Percentiles rank a stretch among this genome's conserved stretches.
Conservation (phyloP, 2,329 filamentous ascomycete species). For the Sporothrix globosa region DNA sequence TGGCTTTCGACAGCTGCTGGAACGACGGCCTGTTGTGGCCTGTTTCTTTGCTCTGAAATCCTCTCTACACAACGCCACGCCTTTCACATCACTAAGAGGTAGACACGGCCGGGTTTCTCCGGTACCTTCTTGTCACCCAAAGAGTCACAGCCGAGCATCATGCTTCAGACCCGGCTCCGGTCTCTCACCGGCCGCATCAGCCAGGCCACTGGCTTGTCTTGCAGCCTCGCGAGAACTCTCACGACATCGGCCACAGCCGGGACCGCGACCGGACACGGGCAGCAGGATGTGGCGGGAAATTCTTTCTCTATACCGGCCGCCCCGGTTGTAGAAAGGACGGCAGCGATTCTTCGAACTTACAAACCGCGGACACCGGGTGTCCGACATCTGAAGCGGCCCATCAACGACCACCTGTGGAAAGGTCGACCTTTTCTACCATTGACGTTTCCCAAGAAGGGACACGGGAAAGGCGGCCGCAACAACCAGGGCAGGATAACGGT, state of each 20-base stretch:
- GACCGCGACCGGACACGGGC: constrained; percentile 20
- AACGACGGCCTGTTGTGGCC: neutral
- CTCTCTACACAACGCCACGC: neutral
- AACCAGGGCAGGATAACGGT: constrained; percentile 83
- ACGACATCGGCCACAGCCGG: constrained; percentile 34
- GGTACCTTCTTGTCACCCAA: neutral
- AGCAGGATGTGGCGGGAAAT: constrained; percentile 12
- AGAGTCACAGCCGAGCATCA: constrained; percentile 42
- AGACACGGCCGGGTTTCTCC: neutral
- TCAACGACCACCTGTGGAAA: constrained; percentile 98
- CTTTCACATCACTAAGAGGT: neutral
- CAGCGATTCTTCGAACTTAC: constrained; percentile 73
- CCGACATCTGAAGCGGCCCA: constrained; percentile 84
- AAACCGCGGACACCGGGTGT: constrained; percentile 92
- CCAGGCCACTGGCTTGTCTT: neutral
- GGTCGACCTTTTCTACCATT: constrained; percentile 79
- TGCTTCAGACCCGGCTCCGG: constrained; percentile 70
- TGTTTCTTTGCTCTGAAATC: neutral
- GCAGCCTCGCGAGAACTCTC: constrained; percentile 38
- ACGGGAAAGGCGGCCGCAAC: constrained; percentile 90
- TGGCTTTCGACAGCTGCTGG: neutral
- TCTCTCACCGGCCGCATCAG: constrained; percentile 45
- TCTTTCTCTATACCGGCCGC: constrained; percentile 2
- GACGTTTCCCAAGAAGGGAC: constrained; percentile 90
- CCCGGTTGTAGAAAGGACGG: constrained; percentile 40